These are phyloP conservation scores for Taiozyma sp. DNA, from an alignment of 1,139 yeast genomes.

Conservation along the genomic window DNA sequence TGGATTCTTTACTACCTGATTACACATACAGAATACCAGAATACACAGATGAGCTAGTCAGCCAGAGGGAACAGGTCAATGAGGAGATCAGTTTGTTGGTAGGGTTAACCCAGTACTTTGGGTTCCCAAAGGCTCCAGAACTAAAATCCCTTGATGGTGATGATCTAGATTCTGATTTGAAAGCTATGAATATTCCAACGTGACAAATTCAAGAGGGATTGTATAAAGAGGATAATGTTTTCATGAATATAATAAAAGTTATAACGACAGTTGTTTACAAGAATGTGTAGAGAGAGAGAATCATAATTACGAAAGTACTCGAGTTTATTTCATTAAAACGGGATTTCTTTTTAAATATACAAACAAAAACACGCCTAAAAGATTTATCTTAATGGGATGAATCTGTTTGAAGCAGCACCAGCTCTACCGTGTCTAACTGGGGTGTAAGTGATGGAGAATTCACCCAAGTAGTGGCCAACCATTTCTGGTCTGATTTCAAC, in stretches of 20 bases:
- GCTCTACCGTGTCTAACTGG: constrained; percentile 99
- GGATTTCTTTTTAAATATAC: constrained; percentile 14
- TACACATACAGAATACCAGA: constrained; percentile 28
- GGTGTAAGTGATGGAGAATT: constrained; percentile 98
- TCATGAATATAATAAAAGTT: neutral
- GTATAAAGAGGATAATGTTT: constrained; percentile 3
- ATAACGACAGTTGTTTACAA: neutral
- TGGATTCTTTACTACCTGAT: constrained; percentile 69
- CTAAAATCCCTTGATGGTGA: constrained; percentile 51
- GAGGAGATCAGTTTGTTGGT: constrained; percentile 52
- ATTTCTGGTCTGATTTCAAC: constrained; percentile 99
- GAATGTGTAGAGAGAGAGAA: too few species aligned
- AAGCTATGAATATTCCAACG: constrained; percentile 16
- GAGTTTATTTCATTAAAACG: constrained; percentile 14
- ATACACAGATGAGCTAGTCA: constrained; percentile 31
- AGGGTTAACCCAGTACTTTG: constrained; percentile 48
- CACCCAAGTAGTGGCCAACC: constrained; percentile 99
- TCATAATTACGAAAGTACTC: too few species aligned
- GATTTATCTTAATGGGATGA: constrained; percentile 60
- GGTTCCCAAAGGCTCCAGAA: constrained; percentile 61
- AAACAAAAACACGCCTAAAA: constrained; percentile 4
- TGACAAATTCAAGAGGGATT: neutral
- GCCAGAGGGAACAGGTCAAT: constrained; percentile 35
- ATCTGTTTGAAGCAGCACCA: constrained; percentile 79
- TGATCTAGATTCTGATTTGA: constrained; percentile 59